Evolutionary conservation across 1,139 yeast species (phyloP).

Genomic region (Candida tropicalis): DNA sequence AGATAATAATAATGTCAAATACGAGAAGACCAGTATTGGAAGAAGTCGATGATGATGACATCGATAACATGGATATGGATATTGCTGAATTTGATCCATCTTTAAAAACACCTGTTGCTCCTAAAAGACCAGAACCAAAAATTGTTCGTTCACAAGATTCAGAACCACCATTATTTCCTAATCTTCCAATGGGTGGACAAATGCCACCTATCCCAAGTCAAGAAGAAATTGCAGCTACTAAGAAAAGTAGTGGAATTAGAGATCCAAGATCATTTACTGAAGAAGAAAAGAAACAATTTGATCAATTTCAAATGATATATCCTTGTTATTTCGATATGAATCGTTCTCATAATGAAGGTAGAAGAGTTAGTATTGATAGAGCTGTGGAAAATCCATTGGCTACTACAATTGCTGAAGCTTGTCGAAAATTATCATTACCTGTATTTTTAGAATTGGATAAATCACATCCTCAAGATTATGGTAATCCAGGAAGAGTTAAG

Average conservation of each 20-base stretch:
- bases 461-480: constrained; percentile 95
- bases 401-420: constrained; percentile 72
- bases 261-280: constrained; percentile 43
- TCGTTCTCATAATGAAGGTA: constrained; percentile 78
- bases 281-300: constrained; percentile 62
- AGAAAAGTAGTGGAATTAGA: constrained; percentile 26
- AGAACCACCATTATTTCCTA: constrained; percentile 31
- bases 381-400: constrained; percentile 92
- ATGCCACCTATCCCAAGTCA: constrained; percentile 16
- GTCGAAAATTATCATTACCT: constrained; percentile 51
- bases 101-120: constrained; percentile 69
- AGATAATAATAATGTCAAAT: constrained; percentile 30
- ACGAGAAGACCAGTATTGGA: constrained; percentile 71
- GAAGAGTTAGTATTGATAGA: constrained; percentile 65
- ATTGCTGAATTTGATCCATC: constrained; percentile 86
- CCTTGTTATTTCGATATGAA: constrained; percentile 90
- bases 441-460: constrained; percentile 75
- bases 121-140: constrained; percentile 58
- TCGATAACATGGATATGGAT: constrained; percentile 92
- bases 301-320: constrained; percentile 71
- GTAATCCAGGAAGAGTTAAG: constrained; percentile 93
- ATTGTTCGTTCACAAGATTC: constrained; percentile 67
- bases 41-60: constrained; percentile 85
- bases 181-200: constrained; percentile 20
- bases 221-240: constrained; percentile 13